A percentile compares a stretch with the other conserved stretches of the same genome.
phyloP scores from a whole-genome alignment of 2,329 filamentous ascomycete species.

The Fusarium austroafricanum region DNA sequence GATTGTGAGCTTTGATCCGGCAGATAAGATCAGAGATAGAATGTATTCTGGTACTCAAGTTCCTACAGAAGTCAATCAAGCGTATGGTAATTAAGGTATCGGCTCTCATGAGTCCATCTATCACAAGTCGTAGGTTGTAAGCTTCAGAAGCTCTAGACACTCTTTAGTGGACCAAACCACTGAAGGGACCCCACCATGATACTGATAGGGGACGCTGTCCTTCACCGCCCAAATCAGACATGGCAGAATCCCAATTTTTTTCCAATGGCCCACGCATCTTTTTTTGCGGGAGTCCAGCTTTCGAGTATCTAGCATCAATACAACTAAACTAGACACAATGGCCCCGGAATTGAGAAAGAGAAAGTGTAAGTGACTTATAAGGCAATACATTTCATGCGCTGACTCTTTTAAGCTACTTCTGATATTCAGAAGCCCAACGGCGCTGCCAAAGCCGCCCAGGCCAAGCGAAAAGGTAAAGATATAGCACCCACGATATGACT shows the following conservation, averaged over 20 bases:
- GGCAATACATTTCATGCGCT: slow-evolving; percentile 20
- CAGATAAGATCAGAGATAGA: fast-evolving
- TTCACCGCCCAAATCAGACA: slow-evolving; percentile 48
- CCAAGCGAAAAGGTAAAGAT: slow-evolving; percentile 53
- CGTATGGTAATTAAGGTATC: not conserved
- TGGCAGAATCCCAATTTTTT: slow-evolving; percentile 55
- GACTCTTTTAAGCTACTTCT: slow-evolving; percentile 39
- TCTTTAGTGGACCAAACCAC: slow-evolving; percentile 39
- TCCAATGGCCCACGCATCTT: slow-evolving; percentile 40
- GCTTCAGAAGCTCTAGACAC: slow-evolving; percentile 30
- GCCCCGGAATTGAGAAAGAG: slow-evolving; percentile 59
- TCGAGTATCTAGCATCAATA: slow-evolving; percentile 30
- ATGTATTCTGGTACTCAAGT: not conserved
- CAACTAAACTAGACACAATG: slow-evolving; percentile 52
- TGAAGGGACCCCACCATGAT: slow-evolving; percentile 39
- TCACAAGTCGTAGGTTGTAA: slow-evolving; percentile 8
- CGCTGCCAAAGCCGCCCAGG: slow-evolving; percentile 50
- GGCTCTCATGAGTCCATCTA: not conserved
- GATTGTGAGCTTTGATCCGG: fast-evolving
- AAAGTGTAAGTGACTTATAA: slow-evolving; percentile 46
- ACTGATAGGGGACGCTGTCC: slow-evolving; percentile 36
- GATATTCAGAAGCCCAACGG: slow-evolving; percentile 49
- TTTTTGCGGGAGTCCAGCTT: slow-evolving; percentile 41
- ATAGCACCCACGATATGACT: not conserved
- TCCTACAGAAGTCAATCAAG: not conserved